These are phyloP conservation scores for Botrytis sinoallii DNA, from an alignment of 2,329 filamentous ascomycete species.

Conservation along the genomic window DNA sequence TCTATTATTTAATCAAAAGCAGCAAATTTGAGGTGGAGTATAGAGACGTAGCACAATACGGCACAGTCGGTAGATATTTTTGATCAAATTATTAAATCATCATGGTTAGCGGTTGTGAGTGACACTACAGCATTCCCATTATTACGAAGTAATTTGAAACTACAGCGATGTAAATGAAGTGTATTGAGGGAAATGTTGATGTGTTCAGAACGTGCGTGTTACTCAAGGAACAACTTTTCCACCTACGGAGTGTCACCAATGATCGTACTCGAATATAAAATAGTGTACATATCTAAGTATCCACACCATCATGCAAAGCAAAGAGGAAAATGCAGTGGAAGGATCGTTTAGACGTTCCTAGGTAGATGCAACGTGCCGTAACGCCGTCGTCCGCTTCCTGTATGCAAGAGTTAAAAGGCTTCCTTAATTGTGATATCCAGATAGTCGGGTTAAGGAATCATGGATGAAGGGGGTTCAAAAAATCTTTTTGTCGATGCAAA, in stretches of 20 bases:
- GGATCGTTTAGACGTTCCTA: background rate
- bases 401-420: slow-evolving; percentile 7
- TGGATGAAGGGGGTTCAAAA: slow-evolving; percentile 2
- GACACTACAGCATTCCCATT: background rate
- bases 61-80: background rate
- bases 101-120: background rate
- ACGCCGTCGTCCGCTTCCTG: slow-evolving; percentile 8
- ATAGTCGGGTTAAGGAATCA: slow-evolving; percentile 8
- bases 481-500: background rate
- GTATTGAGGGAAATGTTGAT: background rate
- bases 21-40: background rate
- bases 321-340: slow-evolving; percentile 10
- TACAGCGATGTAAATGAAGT: background rate
- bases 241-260: background rate
- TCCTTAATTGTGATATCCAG: slow-evolving; percentile 17
- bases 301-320: background rate
- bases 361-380: slow-evolving; percentile 11
- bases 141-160: background rate
- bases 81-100: background rate
- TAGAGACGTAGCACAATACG: background rate
- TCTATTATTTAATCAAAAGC: background rate
- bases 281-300: background rate
- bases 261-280: background rate
- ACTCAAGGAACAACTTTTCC: background rate
- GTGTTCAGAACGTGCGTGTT: background rate